Conservation (phyloP, 352 stramenopile species). For the Hyaloperonospora arabidopsidis region DNA sequence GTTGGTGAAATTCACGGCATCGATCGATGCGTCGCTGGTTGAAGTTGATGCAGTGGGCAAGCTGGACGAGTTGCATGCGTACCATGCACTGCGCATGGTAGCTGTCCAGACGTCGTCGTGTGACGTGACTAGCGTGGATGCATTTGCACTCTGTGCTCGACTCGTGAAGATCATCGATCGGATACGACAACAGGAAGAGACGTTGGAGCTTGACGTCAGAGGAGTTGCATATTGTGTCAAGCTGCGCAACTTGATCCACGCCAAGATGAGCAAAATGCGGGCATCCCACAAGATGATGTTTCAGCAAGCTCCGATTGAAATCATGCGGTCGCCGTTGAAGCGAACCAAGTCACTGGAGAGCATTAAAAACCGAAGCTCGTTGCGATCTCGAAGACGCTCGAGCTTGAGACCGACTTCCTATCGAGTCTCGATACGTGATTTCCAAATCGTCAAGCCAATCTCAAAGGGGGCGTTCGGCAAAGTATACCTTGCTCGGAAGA, state of each 20-base stretch:
- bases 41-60: constrained; percentile 41
- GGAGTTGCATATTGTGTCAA: constrained; percentile 49
- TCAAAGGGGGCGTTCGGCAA: constrained; percentile 86
- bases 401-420: constrained; percentile 33
- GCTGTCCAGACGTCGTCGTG: constrained; percentile 66
- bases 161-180: constrained; percentile 74
- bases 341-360: constrained; percentile 77
- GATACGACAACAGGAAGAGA: constrained; percentile 47
- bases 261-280: constrained; percentile 85
- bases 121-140: constrained; percentile 65
- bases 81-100: constrained; percentile 56
- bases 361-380: constrained; percentile 31
- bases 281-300: constrained; percentile 77
- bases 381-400: constrained; percentile 11
- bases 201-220: constrained; percentile 38
- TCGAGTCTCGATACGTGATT: constrained; percentile 73
- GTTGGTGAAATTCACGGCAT: constrained; percentile 43
- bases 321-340: constrained; percentile 40
- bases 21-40: constrained; percentile 53
- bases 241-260: constrained; percentile 66
- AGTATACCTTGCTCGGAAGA: constrained; percentile 83
- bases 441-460: constrained; percentile 86
- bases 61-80: constrained; percentile 58
- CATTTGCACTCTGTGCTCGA: constrained; percentile 64
- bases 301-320: constrained; percentile 38